Evolutionary conservation across 345 rosid genomes (phyloP), one percentile per base, ranked within the genome.

Genomic region (Gossypium turneri): DNA sequence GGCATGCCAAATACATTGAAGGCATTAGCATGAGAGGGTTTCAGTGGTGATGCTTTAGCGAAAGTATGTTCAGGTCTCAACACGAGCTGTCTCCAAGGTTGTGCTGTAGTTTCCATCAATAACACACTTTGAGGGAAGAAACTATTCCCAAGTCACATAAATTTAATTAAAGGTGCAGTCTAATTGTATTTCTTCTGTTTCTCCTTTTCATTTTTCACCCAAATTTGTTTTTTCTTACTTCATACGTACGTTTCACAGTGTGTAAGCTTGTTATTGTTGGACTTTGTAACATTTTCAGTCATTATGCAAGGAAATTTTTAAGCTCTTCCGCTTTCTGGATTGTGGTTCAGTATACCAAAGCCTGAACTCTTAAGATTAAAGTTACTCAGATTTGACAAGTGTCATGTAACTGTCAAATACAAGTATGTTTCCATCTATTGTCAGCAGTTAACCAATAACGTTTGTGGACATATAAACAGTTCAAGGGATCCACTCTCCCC

Each of bases 91-190:
- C 73, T 66, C 67, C 62, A 69, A 56, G 68, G 72, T 68, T 81
- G 76, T 83, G 75, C 61, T 80, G 78, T 80, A 73, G 61, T 81
- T 63, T 71, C 58, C 64, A 77, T 75, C 76, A 82, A 86, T 88
- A 86, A 86, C 84, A 43, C 76, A 74, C 19, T 47, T 72, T 13
- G 56, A 51, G 74, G 81, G 80, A 78, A 68, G 20, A 70, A 56
- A 73, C 24, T 66, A 56, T 79, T 79, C 55, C 59, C 71, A 58
- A 70, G 79, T 77, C 81, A 80, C 76, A 84, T 81, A 83, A 82
- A 86, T 70, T 74, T 82, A 74, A 80, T 80, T 73, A 75, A 79
- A 80, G 41, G 74, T 57, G 71, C 61, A 66, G 75, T 70, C 53
- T 34, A 74, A 53, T 65, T 47, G 47, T 51, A 48, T 25, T 72